Percentiles rank a stretch among this genome's conserved stretches.
Conservation (phyloP, 345 rosid species). For the Mercurialis annua region DNA sequence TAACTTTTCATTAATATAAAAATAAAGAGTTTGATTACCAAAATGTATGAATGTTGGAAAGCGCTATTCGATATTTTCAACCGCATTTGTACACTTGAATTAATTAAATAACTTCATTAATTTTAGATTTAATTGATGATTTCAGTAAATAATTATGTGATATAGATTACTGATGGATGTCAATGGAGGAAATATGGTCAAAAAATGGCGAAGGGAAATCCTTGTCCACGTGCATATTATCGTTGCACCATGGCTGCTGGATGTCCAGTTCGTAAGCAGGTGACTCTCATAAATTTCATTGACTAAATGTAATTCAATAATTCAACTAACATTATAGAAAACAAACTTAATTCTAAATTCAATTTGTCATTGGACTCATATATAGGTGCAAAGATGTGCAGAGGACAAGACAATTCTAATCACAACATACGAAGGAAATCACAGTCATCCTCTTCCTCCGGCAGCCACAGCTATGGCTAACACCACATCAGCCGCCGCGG, state of each 20-base stretch:
- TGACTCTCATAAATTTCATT: too few species aligned
- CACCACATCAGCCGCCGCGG: constrained; percentile 86
- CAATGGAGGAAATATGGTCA: constrained; percentile 99
- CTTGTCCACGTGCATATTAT: constrained; percentile 93
- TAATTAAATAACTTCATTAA: neutral
- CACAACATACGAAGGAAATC: constrained; percentile 94
- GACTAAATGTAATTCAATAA: too few species aligned
- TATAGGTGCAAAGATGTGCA: constrained; percentile 87
- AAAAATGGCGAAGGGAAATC: constrained; percentile 84
- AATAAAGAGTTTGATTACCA: too few species aligned
- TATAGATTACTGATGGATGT: constrained; percentile 81
- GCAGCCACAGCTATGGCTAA: constrained; percentile 86
- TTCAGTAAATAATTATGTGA: too few species aligned
- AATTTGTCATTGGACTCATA: neutral
- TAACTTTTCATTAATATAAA: too few species aligned
- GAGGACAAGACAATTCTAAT: constrained; percentile 71
- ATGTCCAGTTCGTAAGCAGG: constrained; percentile 96
- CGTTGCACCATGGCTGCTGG: constrained; percentile 72
- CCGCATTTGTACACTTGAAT: too few species aligned
- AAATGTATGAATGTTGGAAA: too few species aligned
- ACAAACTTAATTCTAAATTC: neutral
- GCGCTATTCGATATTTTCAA: too few species aligned
- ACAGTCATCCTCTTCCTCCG: constrained; percentile 92
- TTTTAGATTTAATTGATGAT: too few species aligned
- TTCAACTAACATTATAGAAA: too few species aligned